phyloP scores from a whole-genome alignment of 352 stramenopile species.

The Phytopythium mirpurense region DNA sequence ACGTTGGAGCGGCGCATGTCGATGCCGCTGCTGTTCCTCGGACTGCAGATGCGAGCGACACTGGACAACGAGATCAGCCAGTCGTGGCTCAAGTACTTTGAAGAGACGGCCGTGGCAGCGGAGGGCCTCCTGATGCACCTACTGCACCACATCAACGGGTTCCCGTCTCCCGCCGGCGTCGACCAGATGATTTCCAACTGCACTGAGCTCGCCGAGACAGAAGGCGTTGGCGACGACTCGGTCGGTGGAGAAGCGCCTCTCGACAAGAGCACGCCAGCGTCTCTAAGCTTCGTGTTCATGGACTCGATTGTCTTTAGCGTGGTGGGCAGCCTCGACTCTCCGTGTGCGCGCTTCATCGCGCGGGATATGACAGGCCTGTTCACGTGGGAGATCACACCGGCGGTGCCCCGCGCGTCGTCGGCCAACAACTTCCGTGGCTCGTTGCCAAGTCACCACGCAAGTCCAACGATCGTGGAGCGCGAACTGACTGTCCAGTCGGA shows the following conservation, averaged over 20 bases:
- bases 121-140: constrained; percentile 83
- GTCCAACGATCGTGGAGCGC: constrained; percentile 17
- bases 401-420: constrained; percentile 9
- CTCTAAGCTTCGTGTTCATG: constrained; percentile 87
- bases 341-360: constrained; percentile 70
- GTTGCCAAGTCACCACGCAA: constrained; percentile 12
- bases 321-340: constrained; percentile 72
- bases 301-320: constrained; percentile 84
- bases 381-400: constrained; percentile 76
- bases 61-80: constrained; percentile 67
- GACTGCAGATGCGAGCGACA: constrained; percentile 79
- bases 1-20: constrained; percentile 62
- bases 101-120: constrained; percentile 77
- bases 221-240: constrained; percentile 17
- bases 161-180: constrained; percentile 74
- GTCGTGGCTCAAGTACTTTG: constrained; percentile 76
- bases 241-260: constrained; percentile 1
- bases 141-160: constrained; percentile 82
- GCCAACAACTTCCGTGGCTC: constrained; percentile 12
- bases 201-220: constrained; percentile 52
- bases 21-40: constrained; percentile 80
- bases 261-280: constrained; percentile 22
- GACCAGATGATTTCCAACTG: constrained; percentile 84
- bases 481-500: constrained; percentile 39
- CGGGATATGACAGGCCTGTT: constrained; percentile 84